phyloP scores from a whole-genome alignment of 768 basidiomycete genomes.

The Pleurotus tuoliensis region DNA sequence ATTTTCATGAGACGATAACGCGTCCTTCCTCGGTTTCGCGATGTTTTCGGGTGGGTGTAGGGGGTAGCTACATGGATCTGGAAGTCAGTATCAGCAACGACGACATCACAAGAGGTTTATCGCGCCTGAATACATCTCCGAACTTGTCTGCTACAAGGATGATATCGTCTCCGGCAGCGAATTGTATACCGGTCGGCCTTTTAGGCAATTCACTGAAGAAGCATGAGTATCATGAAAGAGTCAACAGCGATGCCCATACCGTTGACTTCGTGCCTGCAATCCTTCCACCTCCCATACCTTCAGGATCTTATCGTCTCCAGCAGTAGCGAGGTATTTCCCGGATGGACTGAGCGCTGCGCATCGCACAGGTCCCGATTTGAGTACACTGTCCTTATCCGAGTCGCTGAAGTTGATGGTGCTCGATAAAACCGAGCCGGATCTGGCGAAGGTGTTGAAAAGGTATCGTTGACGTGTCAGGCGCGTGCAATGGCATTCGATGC shows the following conservation, averaged over 20 bases:
- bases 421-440: slow-evolving; percentile 48
- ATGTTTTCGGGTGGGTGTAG: slow-evolving; percentile 37
- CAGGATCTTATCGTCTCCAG: slow-evolving; percentile 78
- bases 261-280: slow-evolving; percentile 52
- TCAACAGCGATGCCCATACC: slow-evolving; percentile 37
- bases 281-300: slow-evolving; percentile 67
- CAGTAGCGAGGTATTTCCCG: slow-evolving; percentile 50
- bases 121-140: slow-evolving; percentile 85
- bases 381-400: slow-evolving; percentile 25
- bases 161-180: slow-evolving; percentile 56
- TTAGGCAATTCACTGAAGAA: slow-evolving; percentile 72
- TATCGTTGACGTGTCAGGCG: too few species aligned
- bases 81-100: neutral
- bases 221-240: slow-evolving; percentile 4
- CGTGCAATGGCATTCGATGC: slow-evolving; percentile 15
- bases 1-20: slow-evolving; percentile 61
- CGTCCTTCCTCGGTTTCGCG: slow-evolving; percentile 30
- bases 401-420: slow-evolving; percentile 35
- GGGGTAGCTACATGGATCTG: slow-evolving; percentile 47
- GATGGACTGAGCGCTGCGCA: slow-evolving; percentile 49
- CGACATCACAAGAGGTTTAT: neutral
- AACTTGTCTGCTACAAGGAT: slow-evolving; percentile 92
- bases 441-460: slow-evolving; percentile 17
- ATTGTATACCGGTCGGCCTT: slow-evolving; percentile 65
- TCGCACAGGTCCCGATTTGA: slow-evolving; percentile 54